Conservation (phyloP, 129 eudicot genomes). For the Sambucus nigra region DNA sequence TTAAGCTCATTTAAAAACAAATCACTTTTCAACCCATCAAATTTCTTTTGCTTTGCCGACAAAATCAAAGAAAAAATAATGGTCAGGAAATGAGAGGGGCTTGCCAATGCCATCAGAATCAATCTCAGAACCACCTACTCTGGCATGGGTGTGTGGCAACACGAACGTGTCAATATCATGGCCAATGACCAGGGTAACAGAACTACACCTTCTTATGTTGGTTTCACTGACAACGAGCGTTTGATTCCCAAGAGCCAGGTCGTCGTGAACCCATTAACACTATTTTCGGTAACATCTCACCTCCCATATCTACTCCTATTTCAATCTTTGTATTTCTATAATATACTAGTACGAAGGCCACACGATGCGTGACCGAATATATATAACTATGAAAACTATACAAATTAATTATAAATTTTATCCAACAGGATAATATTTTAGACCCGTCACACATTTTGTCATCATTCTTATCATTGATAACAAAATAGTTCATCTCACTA, state of each 20-base stretch:
- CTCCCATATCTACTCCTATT: background rate
- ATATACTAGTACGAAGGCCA: too few species aligned
- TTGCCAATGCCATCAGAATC: conserved; percentile 12
- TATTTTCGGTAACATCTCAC: conserved; percentile 3
- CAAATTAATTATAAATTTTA: too few species aligned
- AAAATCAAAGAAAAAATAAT: background rate
- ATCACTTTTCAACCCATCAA: too few species aligned
- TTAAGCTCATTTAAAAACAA: too few species aligned
- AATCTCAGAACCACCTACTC: conserved; percentile 12
- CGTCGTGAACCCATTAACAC: conserved; percentile 19
- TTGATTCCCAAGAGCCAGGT: conserved; percentile 14
- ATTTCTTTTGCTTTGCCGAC: background rate
- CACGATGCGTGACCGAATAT: too few species aligned
- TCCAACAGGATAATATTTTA: too few species aligned
- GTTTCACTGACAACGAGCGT: conserved; percentile 9
- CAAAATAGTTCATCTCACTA: too few species aligned
- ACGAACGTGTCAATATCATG: conserved; percentile 9
- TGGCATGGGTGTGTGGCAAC: conserved; percentile 10
- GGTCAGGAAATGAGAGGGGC: conserved; percentile 14
- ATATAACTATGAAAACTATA: too few species aligned
- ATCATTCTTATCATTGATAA: too few species aligned
- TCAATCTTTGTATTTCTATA: background rate
- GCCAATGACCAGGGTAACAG: conserved; percentile 17
- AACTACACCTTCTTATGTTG: conserved; percentile 15
- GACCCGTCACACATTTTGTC: too few species aligned